Evolutionary conservation across 306 rosid species (phyloP).

Genomic region (Quercus berberidifolia): DNA sequence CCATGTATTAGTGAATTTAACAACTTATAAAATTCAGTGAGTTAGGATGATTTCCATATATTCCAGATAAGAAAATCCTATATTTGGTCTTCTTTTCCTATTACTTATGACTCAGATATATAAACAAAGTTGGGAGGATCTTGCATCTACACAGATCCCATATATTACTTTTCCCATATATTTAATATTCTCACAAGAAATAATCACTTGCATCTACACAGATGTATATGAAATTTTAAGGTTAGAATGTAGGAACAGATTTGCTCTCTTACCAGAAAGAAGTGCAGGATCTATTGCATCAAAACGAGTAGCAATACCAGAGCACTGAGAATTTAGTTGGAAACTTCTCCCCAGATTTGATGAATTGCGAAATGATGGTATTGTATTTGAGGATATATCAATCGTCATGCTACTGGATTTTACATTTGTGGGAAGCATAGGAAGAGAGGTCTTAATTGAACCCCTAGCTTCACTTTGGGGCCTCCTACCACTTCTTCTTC

Average conservation of each 20-base stretch:
- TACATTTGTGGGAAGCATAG: conserved; percentile 4
- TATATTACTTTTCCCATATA: background rate
- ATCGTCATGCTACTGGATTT: conserved; percentile 25
- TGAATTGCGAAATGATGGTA: conserved; percentile 24
- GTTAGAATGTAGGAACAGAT: background rate
- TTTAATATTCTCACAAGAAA: background rate
- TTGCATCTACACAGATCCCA: background rate
- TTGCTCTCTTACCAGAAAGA: conserved; percentile 29
- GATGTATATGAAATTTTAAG: background rate
- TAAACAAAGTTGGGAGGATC: background rate
- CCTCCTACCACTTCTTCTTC: conserved; percentile 17
- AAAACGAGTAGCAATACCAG: conserved; percentile 13
- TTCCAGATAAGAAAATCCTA: background rate
- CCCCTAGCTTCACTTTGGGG: conserved; percentile 35
- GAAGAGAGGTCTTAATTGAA: conserved; percentile 17
- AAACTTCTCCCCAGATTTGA: conserved; percentile 17
- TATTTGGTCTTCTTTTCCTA: background rate
- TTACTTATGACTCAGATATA: background rate
- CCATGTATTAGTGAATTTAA: background rate
- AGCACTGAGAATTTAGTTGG: conserved; percentile 14
- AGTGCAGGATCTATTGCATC: conserved; percentile 23
- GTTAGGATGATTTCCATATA: background rate
- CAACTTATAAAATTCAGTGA: background rate
- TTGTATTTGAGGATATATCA: conserved; percentile 19
- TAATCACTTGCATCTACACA: background rate